Conservation (phyloP, 495 filamentous ascomycete species). For the Podospora didyma region DNA sequence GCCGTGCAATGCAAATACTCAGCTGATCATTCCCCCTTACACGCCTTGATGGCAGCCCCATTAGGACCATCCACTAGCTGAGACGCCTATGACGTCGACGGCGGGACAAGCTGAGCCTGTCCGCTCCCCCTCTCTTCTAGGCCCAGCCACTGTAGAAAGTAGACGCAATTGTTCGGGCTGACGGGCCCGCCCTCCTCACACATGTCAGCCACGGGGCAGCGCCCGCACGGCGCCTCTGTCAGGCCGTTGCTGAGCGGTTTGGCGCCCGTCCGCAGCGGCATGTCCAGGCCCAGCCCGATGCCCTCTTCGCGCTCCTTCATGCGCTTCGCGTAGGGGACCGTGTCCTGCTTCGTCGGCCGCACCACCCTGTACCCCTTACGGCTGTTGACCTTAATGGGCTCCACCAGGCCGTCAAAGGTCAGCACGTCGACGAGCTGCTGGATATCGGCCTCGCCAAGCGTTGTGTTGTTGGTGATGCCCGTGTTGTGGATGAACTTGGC, state of each 20-base stretch:
- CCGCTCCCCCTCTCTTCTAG: slow-evolving; percentile 16
- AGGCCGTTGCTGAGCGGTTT: slow-evolving; percentile 56
- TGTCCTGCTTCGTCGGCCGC: slow-evolving; percentile 40
- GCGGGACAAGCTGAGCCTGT: neutral
- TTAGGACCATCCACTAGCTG: too few species aligned
- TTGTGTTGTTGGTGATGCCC: slow-evolving; percentile 59
- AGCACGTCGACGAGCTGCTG: slow-evolving; percentile 79
- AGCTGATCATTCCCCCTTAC: too few species aligned
- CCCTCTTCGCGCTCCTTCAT: slow-evolving; percentile 38
- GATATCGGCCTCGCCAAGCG: slow-evolving; percentile 66
- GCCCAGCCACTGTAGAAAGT: slow-evolving; percentile 79
- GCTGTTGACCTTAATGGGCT: slow-evolving; percentile 45
- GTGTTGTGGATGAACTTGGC: slow-evolving; percentile 63
- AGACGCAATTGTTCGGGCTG: slow-evolving; percentile 84
- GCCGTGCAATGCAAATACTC: too few species aligned
- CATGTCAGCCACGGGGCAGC: slow-evolving; percentile 89
- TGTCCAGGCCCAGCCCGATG: slow-evolving; percentile 17
- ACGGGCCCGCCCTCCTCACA: slow-evolving; percentile 87
- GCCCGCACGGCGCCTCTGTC: slow-evolving; percentile 84
- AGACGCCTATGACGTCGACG: neutral
- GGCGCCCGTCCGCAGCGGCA: slow-evolving; percentile 21
- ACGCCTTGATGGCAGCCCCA: too few species aligned
- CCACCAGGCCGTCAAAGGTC: slow-evolving; percentile 74
- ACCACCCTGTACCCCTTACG: slow-evolving; percentile 46
- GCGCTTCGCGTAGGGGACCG: slow-evolving; percentile 28